A percentile compares a stretch with the other conserved stretches of the same genome.
These are phyloP conservation scores for Pichia sp. DNA, from an alignment of 1,139 yeast species.

Conservation along the genomic window DNA sequence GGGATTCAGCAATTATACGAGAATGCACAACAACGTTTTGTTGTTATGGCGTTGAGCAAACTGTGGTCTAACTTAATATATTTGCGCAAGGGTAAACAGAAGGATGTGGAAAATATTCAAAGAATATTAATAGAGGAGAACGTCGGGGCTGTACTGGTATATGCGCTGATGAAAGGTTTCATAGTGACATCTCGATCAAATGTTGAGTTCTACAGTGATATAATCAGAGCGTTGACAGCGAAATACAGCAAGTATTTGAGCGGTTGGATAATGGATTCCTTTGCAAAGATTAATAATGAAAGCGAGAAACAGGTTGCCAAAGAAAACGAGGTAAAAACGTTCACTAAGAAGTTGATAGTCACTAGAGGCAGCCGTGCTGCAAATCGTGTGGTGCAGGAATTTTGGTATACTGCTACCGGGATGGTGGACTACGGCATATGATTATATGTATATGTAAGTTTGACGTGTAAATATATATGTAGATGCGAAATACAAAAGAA, in stretches of 20 bases:
- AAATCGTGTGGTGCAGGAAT: constrained; percentile 51
- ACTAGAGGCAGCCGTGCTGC: constrained; percentile 66
- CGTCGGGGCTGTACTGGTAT: constrained; percentile 38
- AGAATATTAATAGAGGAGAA: constrained; percentile 35
- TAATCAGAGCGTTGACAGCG: constrained; percentile 50
- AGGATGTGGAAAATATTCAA: constrained; percentile 42
- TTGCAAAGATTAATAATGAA: constrained; percentile 33
- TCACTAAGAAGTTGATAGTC: constrained; percentile 52
- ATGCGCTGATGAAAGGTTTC: constrained; percentile 34
- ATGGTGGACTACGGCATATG: constrained; percentile 40
- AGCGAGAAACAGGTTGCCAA: constrained; percentile 16
- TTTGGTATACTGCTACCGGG: constrained; percentile 59
- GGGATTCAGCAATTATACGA: constrained; percentile 39
- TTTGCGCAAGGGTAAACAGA: constrained; percentile 48
- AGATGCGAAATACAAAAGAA: not conserved
- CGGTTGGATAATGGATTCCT: constrained; percentile 41
- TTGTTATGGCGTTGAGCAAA: constrained; percentile 54
- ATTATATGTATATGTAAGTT: not conserved
- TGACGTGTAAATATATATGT: constrained; percentile 12
- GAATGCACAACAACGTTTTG: constrained; percentile 58
- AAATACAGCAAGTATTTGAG: constrained; percentile 49
- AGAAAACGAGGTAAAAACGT: constrained; percentile 30
- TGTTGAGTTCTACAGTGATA: constrained; percentile 51
- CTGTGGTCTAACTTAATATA: constrained; percentile 63
- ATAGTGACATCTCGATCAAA: constrained; percentile 56